Evolutionary conservation across 108 stramenopile species (phyloP).

Genomic region (Seminavis robusta): DNA sequence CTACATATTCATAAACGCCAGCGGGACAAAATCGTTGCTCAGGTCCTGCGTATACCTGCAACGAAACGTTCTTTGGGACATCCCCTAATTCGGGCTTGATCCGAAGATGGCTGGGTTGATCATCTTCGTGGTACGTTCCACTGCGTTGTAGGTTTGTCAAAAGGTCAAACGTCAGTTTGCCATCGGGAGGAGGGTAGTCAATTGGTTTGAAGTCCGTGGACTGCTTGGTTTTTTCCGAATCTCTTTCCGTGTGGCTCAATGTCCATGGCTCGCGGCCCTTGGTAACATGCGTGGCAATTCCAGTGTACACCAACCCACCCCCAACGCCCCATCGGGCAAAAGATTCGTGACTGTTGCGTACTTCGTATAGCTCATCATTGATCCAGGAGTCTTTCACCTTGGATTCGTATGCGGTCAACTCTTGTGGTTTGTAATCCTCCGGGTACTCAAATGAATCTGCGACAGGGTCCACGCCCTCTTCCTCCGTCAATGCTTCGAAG

Average conservation of each 20-base stretch:
- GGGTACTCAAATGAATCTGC: conserved; percentile 61
- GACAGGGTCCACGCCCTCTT: conserved; percentile 64
- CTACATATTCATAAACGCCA: conserved; percentile 90
- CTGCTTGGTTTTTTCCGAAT: conserved; percentile 69
- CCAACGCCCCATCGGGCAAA: conserved; percentile 91
- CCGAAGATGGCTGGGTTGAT: conserved; percentile 95
- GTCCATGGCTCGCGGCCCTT: conserved; percentile 97
- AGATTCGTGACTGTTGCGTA: conserved; percentile 96
- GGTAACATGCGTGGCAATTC: conserved; percentile 85
- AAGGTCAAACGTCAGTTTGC: conserved; percentile 93
- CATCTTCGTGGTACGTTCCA: conserved; percentile 97
- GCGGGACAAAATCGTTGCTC: conserved; percentile 99
- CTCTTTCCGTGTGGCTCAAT: conserved; percentile 52
- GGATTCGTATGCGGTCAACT: conserved; percentile 54
- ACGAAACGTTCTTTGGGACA: conserved; percentile 66
- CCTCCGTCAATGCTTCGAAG: conserved; percentile 72
- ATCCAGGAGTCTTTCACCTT: conserved; percentile 91
- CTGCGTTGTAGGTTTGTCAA: conserved; percentile 92
- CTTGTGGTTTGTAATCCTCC: conserved; percentile 40
- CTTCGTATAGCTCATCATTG: conserved; percentile 87
- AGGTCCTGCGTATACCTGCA: conserved; percentile 90
- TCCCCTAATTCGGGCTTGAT: conserved; percentile 75
- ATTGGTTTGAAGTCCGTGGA: conserved; percentile 65
- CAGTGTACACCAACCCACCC: conserved; percentile 90
- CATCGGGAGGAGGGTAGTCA: conserved; percentile 94